Evolutionary conservation across 1,284 basidiomycete genomes (phyloP).

Genomic region (Somion occarium): DNA sequence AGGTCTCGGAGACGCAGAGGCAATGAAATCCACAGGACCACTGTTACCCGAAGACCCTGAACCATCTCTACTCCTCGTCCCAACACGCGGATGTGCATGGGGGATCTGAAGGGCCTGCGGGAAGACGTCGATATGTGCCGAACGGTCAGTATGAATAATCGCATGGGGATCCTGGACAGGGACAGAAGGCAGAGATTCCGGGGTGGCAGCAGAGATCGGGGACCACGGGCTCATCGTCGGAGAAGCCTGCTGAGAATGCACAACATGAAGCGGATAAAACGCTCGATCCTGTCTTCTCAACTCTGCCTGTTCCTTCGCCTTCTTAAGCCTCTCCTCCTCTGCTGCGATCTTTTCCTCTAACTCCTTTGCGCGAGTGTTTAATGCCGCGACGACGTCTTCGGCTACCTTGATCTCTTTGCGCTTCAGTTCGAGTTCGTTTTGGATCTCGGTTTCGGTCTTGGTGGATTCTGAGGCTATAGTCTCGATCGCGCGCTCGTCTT

Average conservation of each 20-base stretch:
- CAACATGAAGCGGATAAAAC: slow-evolving; percentile 29
- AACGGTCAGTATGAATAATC: slow-evolving; percentile 17
- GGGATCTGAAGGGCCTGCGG: slow-evolving; percentile 18
- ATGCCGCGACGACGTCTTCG: slow-evolving; percentile 51
- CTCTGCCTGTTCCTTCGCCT: slow-evolving; percentile 48
- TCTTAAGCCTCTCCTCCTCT: slow-evolving; percentile 48
- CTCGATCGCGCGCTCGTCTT: slow-evolving; percentile 49
- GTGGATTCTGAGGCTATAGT: slow-evolving; percentile 36
- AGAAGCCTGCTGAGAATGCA: slow-evolving; percentile 17
- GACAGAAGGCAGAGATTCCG: not conserved
- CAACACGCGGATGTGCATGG: slow-evolving; percentile 8
- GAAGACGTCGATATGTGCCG: slow-evolving; percentile 20
- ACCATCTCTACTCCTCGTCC: slow-evolving; percentile 7
- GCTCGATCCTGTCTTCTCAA: slow-evolving; percentile 39
- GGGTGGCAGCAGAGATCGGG: not conserved
- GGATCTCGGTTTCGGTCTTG: slow-evolving; percentile 38
- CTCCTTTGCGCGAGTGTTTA: slow-evolving; percentile 32
- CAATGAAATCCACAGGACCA: slow-evolving; percentile 14
- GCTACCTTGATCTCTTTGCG: slow-evolving; percentile 64
- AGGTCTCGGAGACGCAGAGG: slow-evolving; percentile 29
- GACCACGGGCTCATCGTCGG: slow-evolving; percentile 22
- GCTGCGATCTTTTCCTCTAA: slow-evolving; percentile 34
- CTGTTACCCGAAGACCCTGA: slow-evolving; percentile 19
- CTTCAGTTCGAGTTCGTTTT: slow-evolving; percentile 52
- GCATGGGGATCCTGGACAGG: slow-evolving; percentile 16